Base-by-base conservation (phyloP, 78 protist genomes). In the Dictyostelium capitatum region DNA sequence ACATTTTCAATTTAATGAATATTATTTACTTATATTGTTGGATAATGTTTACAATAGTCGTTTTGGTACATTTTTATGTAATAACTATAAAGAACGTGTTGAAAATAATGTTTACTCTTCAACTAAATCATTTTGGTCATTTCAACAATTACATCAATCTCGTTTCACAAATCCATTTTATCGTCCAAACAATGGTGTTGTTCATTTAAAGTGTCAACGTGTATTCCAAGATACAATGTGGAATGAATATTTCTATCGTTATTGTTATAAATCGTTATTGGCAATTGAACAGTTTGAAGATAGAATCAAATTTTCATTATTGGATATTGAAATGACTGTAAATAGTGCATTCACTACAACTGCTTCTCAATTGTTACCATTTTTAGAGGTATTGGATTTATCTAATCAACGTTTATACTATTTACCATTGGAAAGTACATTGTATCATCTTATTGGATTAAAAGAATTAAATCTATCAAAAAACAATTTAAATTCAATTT, bases 51-150 rank as follows among this genome's bases (percentile, higher is more conserved):
- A 64, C 51, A 54, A 62, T 23, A 57, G 83, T 48, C 32, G 90
- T 20, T 94, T 78, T n/a, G 96, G 96, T 48, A 94, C 82, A 3
- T 94, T 94, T 64, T 74, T 94, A 14, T 53, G 82, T 20, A 94
- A 94, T 30, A 83, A 43, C 41, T 9, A 79, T 6, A 56, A 65
- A 17, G 96, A 93, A 20, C n/a, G 93, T 17, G 47, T 41, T 7
- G 83, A 74, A n/a, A 19, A 23, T n/a, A 54, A 54, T 79, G 59
- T 81, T 7, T 90, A 74, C 41, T 51, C 59, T 41, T 10, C 41
- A 11, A 87, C 93, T 0, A 74, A 77, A 48, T 87, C 93, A 19
- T 87, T 87, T 25, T 87, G 93, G 93, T 77, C 85, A 7, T 77
- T 37, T 25, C 83, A 75, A 28, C 53, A 46, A 8, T 47, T 15